phyloP scores from a whole-genome alignment of 345 rosid species.

The Erodium maritimum region DNA sequence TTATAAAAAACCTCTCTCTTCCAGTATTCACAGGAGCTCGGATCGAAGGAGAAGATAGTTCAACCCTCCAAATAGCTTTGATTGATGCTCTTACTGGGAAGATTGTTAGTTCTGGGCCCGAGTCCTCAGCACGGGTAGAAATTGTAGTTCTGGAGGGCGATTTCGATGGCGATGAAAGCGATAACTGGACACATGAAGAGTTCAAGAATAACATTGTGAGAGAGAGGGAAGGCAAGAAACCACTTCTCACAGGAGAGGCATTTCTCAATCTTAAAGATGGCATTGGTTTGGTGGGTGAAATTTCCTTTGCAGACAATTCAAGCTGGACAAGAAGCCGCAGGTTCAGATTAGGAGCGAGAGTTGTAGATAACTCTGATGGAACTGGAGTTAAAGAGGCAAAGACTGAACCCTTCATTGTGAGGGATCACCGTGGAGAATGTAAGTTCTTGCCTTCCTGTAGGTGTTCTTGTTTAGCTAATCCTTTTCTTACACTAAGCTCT shows the following conservation, averaged over 20 bases:
- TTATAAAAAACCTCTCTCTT: slow-evolving; percentile 56
- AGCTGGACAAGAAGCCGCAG: slow-evolving; percentile 99
- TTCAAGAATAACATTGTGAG: slow-evolving; percentile 77
- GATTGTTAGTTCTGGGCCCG: slow-evolving; percentile 47
- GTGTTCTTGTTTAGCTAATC: no score
- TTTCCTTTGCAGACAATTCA: slow-evolving; percentile 94
- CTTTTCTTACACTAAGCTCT: not conserved
- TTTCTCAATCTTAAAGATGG: slow-evolving; percentile 62
- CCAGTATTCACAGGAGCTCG: slow-evolving; percentile 95
- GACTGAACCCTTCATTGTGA: slow-evolving; percentile 83
- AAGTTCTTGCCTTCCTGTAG: slow-evolving; percentile 21
- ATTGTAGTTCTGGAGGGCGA: slow-evolving; percentile 91
- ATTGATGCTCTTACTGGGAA: slow-evolving; percentile 53
- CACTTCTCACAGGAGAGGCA: slow-evolving; percentile 75
- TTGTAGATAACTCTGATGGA: slow-evolving; percentile 52
- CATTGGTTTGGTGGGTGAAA: slow-evolving; percentile 46
- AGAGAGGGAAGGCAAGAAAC: slow-evolving; percentile 94
- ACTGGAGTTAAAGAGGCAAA: slow-evolving; percentile 56
- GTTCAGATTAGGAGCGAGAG: slow-evolving; percentile 81
- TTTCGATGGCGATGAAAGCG: slow-evolving; percentile 58
- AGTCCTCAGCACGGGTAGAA: slow-evolving; percentile 68
- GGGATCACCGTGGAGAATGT: slow-evolving; percentile 99
- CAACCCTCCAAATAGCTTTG: slow-evolving; percentile 52
- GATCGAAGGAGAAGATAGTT: slow-evolving; percentile 72
- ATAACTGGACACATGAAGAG: slow-evolving; percentile 66